Conservation (phyloP, 345 rosid species). For the Combretum micranthum region DNA sequence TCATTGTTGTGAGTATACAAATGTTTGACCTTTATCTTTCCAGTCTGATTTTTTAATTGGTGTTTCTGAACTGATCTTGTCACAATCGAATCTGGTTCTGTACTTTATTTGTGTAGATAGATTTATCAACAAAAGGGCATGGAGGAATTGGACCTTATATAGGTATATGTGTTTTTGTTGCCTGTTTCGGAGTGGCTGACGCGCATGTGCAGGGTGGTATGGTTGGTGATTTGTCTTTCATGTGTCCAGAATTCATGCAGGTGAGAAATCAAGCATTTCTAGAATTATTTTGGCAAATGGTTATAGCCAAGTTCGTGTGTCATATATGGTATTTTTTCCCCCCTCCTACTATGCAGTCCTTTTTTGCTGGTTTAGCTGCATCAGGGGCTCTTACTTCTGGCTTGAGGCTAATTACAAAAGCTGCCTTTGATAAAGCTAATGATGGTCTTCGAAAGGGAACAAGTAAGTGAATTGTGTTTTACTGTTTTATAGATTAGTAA, state of each 20-base stretch:
- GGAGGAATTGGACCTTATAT: slow-evolving; percentile 64
- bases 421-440: slow-evolving; percentile 1
- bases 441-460: slow-evolving; percentile 77
- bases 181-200: slow-evolving; percentile 65
- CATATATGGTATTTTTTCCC: too few species aligned
- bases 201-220: slow-evolving; percentile 88
- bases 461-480: slow-evolving; percentile 18
- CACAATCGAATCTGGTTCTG: not conserved
- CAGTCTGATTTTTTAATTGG: not conserved
- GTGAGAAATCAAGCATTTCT: slow-evolving; percentile 14
- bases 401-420: slow-evolving; percentile 9
- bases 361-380: slow-evolving; percentile 76
- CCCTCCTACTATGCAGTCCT: slow-evolving; percentile 42
- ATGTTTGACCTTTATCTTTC: too few species aligned
- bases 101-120: slow-evolving; percentile 37
- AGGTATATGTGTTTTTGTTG: slow-evolving; percentile 52
- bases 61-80: not conserved
- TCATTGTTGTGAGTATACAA: slow-evolving; percentile 51
- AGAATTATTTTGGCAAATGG: not conserved
- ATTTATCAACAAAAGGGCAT: slow-evolving; percentile 56
- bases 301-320: not conserved
- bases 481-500: not conserved
- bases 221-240: slow-evolving; percentile 83
- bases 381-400: slow-evolving; percentile 9
- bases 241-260: slow-evolving; percentile 86